phyloP scores from a whole-genome alignment of 768 basidiomycete species.

The Psilocybe azurescens region DNA sequence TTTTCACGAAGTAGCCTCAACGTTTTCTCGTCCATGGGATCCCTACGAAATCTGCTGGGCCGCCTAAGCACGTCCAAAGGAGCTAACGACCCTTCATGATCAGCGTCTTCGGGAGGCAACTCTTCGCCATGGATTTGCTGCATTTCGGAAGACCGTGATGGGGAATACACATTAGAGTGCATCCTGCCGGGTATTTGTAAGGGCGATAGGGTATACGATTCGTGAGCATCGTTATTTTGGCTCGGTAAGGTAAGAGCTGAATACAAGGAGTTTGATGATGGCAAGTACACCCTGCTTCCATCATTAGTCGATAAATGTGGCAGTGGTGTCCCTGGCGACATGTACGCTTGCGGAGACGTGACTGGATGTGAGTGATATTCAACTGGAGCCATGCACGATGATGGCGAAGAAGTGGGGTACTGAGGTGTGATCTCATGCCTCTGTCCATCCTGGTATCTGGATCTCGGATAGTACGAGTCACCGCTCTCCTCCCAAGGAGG shows the following conservation, averaged over 20 bases:
- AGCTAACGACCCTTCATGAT: conserved; percentile 50
- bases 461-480: conserved; percentile 2
- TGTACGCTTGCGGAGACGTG: conserved; percentile 1
- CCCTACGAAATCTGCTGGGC: conserved; percentile 60
- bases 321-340: neutral
- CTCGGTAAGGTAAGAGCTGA: conserved; percentile 9
- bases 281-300: conserved; percentile 7
- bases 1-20: conserved; percentile 48
- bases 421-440: neutral
- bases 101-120: conserved; percentile 9
- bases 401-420: conserved; percentile 4
- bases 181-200: conserved; percentile 24
- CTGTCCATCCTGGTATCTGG: conserved; percentile 11
- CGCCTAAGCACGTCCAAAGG: conserved; percentile 62
- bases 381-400: conserved; percentile 3
- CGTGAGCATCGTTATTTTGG: conserved; percentile 3
- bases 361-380: neutral
- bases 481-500: conserved; percentile 7
- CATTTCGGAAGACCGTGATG: conserved; percentile 1
- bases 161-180: conserved; percentile 10
- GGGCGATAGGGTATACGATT: conserved; percentile 15
- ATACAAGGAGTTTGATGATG: conserved; percentile 11
- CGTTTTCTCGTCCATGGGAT: conserved; percentile 66
- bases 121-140: conserved; percentile 18
- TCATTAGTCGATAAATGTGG: conserved; percentile 6